Evolutionary conservation across 1,284 basidiomycete species (phyloP), one percentile per base, ranked within the genome.

Genomic region (Trichosporon sp.): DNA sequence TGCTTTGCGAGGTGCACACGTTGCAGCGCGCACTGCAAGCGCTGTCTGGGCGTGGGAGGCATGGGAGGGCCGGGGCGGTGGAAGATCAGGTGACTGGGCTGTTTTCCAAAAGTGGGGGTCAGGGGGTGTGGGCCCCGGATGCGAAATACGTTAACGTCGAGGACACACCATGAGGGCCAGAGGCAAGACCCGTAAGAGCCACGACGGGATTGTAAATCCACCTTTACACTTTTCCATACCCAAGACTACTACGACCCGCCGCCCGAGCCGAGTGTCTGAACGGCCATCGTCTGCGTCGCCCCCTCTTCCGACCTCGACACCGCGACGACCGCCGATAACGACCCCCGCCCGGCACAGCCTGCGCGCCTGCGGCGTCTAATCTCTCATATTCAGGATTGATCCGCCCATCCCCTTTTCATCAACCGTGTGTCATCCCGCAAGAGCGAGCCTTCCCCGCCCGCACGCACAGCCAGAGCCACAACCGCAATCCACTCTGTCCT

Each of bases 91-190:
- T 56, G 51, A 56, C 51, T 27, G 23, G 51, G 51, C 13, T 56
- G 51, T 56, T 56, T 56, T 56, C 51, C 51, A 56, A 56, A 56
- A 56, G 51, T 56, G 51, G 51, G 51, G 51, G 51, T 56, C 51
- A 56, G 38, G 51, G 21, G 11, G 3, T 12, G 51, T 56, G 51
- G 51, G 51, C 51, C 51, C 51, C 51, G 51, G 51, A 56, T 56
- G 51, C 51, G 51, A 56, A 56, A 27, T 25, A 56, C 25, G 51
- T 56, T 27, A 56, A 56, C 12, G 7, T 13, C 27, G 2, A 27
- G 25, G 5, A 42, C n/a, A n/a, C n/a, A n/a, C n/a, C n/a, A n/a
- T n/a, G n/a, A n/a, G n/a, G n/a, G n/a, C n/a, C n/a, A n/a, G n/a
- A n/a, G n/a, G n/a, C n/a, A n/a, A 18, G 12, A 42, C 11, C 38